These are phyloP conservation scores for Bathelium albidoporum DNA, from an alignment of 495 filamentous ascomycete genomes.

Conservation along the genomic window DNA sequence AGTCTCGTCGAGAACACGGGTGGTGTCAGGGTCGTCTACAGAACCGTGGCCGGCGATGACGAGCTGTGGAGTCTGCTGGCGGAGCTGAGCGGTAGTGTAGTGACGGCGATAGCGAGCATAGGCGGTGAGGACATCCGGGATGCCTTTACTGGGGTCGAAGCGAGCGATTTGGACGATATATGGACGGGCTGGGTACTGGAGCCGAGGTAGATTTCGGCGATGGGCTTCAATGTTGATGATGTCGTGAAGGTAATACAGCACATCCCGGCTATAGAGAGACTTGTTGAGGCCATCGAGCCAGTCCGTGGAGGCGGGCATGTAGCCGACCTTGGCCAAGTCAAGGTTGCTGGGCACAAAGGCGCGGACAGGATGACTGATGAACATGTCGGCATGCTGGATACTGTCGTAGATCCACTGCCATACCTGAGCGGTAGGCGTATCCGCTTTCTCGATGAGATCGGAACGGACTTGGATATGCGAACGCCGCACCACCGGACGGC, in stretches of 20 bases:
- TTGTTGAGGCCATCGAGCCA: slow-evolving; percentile 91
- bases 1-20: slow-evolving; percentile 59
- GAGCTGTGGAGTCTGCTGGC: slow-evolving; percentile 55
- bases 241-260: slow-evolving; percentile 64
- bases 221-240: slow-evolving; percentile 58
- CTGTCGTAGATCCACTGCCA: slow-evolving; percentile 71
- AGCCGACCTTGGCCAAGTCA: slow-evolving; percentile 55
- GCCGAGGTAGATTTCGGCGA: slow-evolving; percentile 45
- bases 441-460: slow-evolving; percentile 54
- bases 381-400: slow-evolving; percentile 63
- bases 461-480: slow-evolving; percentile 79
- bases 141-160: slow-evolving; percentile 83
- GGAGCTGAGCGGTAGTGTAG: slow-evolving; percentile 36
- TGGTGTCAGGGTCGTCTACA: slow-evolving; percentile 76
- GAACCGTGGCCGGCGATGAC: slow-evolving; percentile 72
- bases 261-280: slow-evolving; percentile 59
- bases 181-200: slow-evolving; percentile 58
- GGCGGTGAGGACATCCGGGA: slow-evolving; percentile 66
- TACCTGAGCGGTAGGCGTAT: slow-evolving; percentile 58
- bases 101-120: slow-evolving; percentile 63
- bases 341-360: slow-evolving; percentile 65
- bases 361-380: slow-evolving; percentile 75
- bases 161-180: slow-evolving; percentile 79
- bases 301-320: slow-evolving; percentile 77
- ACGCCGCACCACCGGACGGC: slow-evolving; percentile 70